Evolutionary conservation across 1,284 basidiomycete species (phyloP).

Genomic region (Caloboletus firmus): DNA sequence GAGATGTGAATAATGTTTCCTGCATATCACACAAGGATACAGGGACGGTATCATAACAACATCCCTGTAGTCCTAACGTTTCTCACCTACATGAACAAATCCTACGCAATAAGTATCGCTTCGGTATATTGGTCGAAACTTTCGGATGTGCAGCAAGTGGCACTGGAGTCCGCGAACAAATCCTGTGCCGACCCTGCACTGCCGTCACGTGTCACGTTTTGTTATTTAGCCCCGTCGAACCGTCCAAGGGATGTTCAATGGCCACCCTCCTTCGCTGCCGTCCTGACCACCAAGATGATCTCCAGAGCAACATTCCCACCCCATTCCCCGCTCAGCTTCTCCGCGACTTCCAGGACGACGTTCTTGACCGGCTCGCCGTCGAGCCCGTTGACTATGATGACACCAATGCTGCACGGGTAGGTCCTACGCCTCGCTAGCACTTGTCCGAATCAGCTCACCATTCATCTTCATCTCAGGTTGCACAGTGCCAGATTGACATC

Average conservation of each 20-base stretch:
- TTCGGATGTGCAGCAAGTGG: too few relatives aligned
- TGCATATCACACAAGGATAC: too few relatives aligned
- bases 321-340: slow-evolving; percentile 37
- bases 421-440: background rate
- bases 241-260: slow-evolving; percentile 9
- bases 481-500: slow-evolving; percentile 50
- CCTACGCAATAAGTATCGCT: too few relatives aligned
- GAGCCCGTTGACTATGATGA: slow-evolving; percentile 29
- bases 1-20: too few relatives aligned
- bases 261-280: slow-evolving; percentile 30
- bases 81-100: too few relatives aligned
- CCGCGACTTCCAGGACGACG: slow-evolving; percentile 4
- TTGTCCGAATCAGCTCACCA: background rate
- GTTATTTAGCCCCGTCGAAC: slow-evolving; percentile 14
- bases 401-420: slow-evolving; percentile 2
- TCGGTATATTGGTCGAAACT: too few relatives aligned
- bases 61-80: too few relatives aligned
- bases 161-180: too few relatives aligned
- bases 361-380: slow-evolving; percentile 28
- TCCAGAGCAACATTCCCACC: slow-evolving; percentile 28
- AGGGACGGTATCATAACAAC: too few relatives aligned
- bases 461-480: background rate
- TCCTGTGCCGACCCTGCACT: slow-evolving; percentile 12
- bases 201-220: slow-evolving; percentile 20
- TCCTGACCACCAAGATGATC: slow-evolving; percentile 1